These are phyloP conservation scores for Termitomyces sp. DNA, from an alignment of 768 basidiomycete genomes.

Conservation along the genomic window DNA sequence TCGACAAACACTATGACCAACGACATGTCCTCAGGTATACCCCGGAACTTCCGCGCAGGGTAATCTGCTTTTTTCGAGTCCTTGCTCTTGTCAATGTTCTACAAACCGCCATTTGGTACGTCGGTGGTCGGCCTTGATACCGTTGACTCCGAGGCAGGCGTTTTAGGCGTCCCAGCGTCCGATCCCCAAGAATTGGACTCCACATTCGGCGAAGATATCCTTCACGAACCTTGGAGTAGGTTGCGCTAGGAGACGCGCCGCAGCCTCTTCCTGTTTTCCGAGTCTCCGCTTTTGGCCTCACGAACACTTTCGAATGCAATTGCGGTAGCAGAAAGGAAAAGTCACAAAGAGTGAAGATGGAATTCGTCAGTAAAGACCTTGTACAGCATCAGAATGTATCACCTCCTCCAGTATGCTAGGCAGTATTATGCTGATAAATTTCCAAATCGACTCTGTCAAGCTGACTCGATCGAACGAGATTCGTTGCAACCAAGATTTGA, in stretches of 20 bases:
- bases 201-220: slow-evolving; percentile 25
- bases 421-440: slow-evolving; percentile 85
- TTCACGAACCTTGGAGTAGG: slow-evolving; percentile 54
- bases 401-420: slow-evolving; percentile 95
- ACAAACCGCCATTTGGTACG: slow-evolving; percentile 18
- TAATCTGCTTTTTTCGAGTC: slow-evolving; percentile 51
- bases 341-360: slow-evolving; percentile 92
- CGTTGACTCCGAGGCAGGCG: slow-evolving; percentile 26
- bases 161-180: slow-evolving; percentile 28
- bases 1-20: slow-evolving; percentile 98
- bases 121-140: slow-evolving; percentile 20
- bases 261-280: slow-evolving; percentile 97
- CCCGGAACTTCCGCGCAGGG: slow-evolving; percentile 80
- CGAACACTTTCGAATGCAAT: slow-evolving; percentile 93
- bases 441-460: slow-evolving; percentile 95
- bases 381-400: slow-evolving; percentile 2
- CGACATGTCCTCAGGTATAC: slow-evolving; percentile 91
- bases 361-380: slow-evolving; percentile 99
- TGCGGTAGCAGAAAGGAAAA: slow-evolving; percentile 96
- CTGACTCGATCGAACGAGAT: slow-evolving; percentile 91
- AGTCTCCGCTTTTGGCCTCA: slow-evolving; percentile 94
- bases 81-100: slow-evolving; percentile 46
- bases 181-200: slow-evolving; percentile 42
- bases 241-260: slow-evolving; percentile 77
- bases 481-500: slow-evolving; percentile 95